Evolutionary conservation across 1,284 basidiomycete genomes (phyloP).

Genomic region (Irpex lacteus): DNA sequence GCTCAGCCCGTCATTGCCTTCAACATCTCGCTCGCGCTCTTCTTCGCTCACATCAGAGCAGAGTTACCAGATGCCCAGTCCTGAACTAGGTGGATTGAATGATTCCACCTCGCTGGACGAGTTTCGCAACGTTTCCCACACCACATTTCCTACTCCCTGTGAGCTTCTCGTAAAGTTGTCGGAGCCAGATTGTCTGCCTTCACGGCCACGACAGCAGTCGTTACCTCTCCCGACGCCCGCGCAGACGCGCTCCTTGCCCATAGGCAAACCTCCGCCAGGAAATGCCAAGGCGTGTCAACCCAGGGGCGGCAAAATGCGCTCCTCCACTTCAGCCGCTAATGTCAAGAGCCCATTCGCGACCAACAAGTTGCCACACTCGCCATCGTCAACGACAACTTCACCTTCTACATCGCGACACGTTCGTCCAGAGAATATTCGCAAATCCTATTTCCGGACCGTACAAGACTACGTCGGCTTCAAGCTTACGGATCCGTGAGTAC

Average conservation of each 20-base stretch:
- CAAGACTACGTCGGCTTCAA: constrained; percentile 54
- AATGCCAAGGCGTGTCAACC: constrained; percentile 5
- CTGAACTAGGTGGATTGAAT: not conserved
- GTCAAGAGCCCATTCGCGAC: not conserved
- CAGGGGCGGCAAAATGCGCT: constrained; percentile 6
- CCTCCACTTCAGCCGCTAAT: not conserved
- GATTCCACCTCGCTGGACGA: constrained; percentile 15
- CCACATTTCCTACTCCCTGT: constrained; percentile 61
- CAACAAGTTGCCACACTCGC: not conserved
- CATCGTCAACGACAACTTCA: not conserved
- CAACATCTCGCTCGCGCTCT: not conserved
- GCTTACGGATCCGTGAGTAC: constrained; percentile 56
- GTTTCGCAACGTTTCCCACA: constrained; percentile 30
- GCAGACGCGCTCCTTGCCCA: not conserved
- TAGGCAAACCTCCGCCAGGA: not conserved
- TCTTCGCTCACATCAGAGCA: not conserved
- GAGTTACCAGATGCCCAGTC: not conserved
- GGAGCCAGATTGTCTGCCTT: constrained; percentile 14
- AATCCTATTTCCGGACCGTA: constrained; percentile 50
- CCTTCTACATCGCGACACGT: not conserved
- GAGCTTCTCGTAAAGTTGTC: constrained; percentile 53
- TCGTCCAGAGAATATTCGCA: constrained; percentile 43
- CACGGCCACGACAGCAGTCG: not conserved
- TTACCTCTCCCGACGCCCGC: not conserved
- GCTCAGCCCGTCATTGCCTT: not conserved